Evolutionary conservation across 2,329 filamentous ascomycete genomes (phyloP).

Genomic region (Pyricularia grisea): DNA sequence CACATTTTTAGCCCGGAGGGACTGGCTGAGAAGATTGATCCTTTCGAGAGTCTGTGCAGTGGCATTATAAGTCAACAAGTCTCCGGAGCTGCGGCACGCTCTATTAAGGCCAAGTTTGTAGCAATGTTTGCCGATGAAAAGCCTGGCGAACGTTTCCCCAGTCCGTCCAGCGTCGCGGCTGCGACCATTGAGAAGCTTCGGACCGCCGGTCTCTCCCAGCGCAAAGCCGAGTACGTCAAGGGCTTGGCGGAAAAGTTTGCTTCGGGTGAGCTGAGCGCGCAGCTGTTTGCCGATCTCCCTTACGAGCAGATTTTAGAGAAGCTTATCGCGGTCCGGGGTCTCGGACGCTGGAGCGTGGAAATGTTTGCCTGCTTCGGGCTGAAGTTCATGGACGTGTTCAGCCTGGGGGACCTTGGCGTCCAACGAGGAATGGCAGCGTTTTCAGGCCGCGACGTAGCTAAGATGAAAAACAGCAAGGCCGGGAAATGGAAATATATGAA

Average conservation of each 20-base stretch:
- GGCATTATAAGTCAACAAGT: constrained; percentile 97
- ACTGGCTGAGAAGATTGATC: constrained; percentile 77
- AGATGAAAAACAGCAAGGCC: constrained; percentile 67
- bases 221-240: constrained; percentile 91
- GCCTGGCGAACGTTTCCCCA: constrained; percentile 49
- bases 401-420: constrained; percentile 83
- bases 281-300: constrained; percentile 65
- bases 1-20: constrained; percentile 72
- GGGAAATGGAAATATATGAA: constrained; percentile 98
- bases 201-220: constrained; percentile 79
- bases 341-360: constrained; percentile 88
- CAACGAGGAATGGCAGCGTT: constrained; percentile 92
- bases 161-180: constrained; percentile 61
- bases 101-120: constrained; percentile 81
- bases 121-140: constrained; percentile 47
- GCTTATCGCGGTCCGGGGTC: constrained; percentile 74
- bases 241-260: constrained; percentile 78
- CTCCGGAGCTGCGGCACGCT: constrained; percentile 80
- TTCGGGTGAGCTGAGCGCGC: constrained; percentile 62
- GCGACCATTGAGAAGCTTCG: constrained; percentile 60
- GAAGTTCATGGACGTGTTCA: constrained; percentile 91
- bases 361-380: constrained; percentile 98
- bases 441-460: constrained; percentile 70
- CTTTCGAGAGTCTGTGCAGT: constrained; percentile 73
- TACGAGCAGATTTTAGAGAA: constrained; percentile 81